A percentile compares a stretch with the other conserved stretches of the same genome.
Evolutionary conservation across 306 rosid species (phyloP).

Genomic region (Fragaria iinumae): DNA sequence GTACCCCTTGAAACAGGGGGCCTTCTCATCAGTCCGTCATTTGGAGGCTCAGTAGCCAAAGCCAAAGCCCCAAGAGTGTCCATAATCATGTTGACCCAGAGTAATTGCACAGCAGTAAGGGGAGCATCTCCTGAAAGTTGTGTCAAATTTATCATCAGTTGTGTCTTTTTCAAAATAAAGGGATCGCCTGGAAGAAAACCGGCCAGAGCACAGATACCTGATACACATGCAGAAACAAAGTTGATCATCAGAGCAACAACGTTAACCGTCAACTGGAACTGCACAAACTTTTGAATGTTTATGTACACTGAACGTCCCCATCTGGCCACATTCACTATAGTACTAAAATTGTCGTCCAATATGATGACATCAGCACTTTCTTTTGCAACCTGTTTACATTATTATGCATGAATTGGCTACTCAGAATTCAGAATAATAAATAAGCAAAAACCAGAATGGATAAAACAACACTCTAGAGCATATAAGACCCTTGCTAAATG

Average conservation of each 20-base stretch:
- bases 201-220: constrained; percentile 51
- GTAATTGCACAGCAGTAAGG: constrained; percentile 91
- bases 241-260: constrained; percentile 85
- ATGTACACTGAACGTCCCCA: constrained; percentile 97
- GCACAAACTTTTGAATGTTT: constrained; percentile 95
- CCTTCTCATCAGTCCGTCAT: constrained; percentile 68
- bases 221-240: constrained; percentile 84
- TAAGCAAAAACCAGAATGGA: constrained; percentile 9
- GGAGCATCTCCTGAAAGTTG: constrained; percentile 86
- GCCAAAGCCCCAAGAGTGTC: constrained; percentile 99
- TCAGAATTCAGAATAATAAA: constrained; percentile 17
- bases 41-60: constrained; percentile 95
- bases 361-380: constrained; percentile 91
- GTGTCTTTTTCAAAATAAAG: constrained; percentile 20
- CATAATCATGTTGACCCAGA: constrained; percentile 99
- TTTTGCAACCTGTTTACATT: constrained; percentile 74
- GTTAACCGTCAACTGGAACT: constrained; percentile 92
- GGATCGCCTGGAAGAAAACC: background rate
- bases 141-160: constrained; percentile 9
- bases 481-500: background rate
- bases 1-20: constrained; percentile 64
- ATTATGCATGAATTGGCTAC: constrained; percentile 23
- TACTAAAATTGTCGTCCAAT: constrained; percentile 82
- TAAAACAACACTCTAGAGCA: background rate
- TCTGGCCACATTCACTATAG: constrained; percentile 79